Evolutionary conservation across 495 filamentous ascomycete genomes (phyloP).

Genomic region (Penicillium salamii): DNA sequence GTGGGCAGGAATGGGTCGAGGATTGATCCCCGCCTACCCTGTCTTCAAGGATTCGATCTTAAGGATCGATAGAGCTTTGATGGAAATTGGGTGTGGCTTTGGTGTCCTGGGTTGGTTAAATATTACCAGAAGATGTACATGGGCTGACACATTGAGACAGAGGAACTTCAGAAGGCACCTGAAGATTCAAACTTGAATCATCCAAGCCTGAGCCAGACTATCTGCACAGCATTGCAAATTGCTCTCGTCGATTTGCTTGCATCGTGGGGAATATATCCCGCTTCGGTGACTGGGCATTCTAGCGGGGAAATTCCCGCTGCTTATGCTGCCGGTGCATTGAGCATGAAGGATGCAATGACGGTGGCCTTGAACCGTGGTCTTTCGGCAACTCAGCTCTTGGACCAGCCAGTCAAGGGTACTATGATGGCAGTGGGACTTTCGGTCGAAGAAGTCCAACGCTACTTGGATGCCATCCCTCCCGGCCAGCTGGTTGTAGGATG

Average conservation of each 20-base stretch:
- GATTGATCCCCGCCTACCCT: conserved; percentile 31
- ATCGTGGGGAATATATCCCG: conserved; percentile 23
- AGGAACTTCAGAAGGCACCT: conserved; percentile 10
- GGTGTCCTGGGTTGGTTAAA: conserved; percentile 9
- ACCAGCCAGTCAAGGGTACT: conserved; percentile 13
- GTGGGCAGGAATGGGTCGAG: conserved; percentile 32
- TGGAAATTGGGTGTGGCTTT: conserved; percentile 23
- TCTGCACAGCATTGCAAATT: conserved; percentile 32
- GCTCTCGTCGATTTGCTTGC: conserved; percentile 32
- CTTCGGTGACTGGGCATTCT: conserved; percentile 55
- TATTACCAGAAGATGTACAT: background rate
- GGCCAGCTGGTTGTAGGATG: conserved; percentile 40
- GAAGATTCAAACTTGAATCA: conserved; percentile 13
- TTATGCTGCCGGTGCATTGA: conserved; percentile 26
- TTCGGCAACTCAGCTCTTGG: conserved; percentile 8
- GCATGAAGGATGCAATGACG: conserved; percentile 37
- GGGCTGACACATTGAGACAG: background rate
- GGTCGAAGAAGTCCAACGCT: conserved; percentile 14
- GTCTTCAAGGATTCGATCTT: conserved; percentile 31
- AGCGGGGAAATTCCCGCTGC: conserved; percentile 56
- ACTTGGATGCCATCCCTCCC: conserved; percentile 6
- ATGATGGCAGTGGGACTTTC: conserved; percentile 38
- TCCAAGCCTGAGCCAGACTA: conserved; percentile 15
- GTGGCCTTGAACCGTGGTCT: conserved; percentile 30
- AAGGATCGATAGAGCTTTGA: conserved; percentile 14